These are phyloP conservation scores for Malus hybrid DNA, from an alignment of 331 rosid species.

Conservation along the genomic window DNA sequence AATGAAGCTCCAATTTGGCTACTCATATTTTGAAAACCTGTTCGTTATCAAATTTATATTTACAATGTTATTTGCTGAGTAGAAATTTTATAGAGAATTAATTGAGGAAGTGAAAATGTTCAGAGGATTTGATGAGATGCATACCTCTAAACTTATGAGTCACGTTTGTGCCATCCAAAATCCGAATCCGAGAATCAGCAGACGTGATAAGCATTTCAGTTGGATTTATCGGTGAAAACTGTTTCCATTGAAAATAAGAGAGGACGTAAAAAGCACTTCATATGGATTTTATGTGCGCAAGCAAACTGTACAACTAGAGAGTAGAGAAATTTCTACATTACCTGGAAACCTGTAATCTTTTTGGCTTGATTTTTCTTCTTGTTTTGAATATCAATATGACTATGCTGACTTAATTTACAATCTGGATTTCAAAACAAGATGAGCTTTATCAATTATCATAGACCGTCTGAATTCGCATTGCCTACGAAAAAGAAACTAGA, in stretches of 20 bases:
- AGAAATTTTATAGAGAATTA: too few species aligned
- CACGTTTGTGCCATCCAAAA: conserved; percentile 50
- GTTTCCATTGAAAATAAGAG: background rate
- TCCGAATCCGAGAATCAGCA: conserved; percentile 74
- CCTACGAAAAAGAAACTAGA: background rate
- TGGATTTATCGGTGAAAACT: conserved; percentile 64
- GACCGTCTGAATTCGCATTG: too few species aligned
- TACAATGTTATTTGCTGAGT: too few species aligned
- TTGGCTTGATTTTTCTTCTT: conserved; percentile 50
- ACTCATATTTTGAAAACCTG: conserved; percentile 66
- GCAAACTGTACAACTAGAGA: too few species aligned
- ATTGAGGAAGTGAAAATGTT: background rate
- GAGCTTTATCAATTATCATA: background rate
- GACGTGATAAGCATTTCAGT: conserved; percentile 66
- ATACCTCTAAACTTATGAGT: conserved; percentile 74
- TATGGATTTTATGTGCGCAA: background rate
- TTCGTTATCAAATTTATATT: too few species aligned
- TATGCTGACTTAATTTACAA: conserved; percentile 47
- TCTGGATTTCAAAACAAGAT: conserved; percentile 31
- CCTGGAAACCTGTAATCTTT: conserved; percentile 88
- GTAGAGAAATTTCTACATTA: conserved; percentile 13
- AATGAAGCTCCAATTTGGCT: conserved; percentile 82
- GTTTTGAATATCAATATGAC: conserved; percentile 43
- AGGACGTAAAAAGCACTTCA: background rate
- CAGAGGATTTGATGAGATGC: background rate